Percentiles rank a stretch among this genome's conserved stretches.
Evolutionary conservation across 2,329 filamentous ascomycete species (phyloP).

Genomic region (Ramularia collo-cygni): DNA sequence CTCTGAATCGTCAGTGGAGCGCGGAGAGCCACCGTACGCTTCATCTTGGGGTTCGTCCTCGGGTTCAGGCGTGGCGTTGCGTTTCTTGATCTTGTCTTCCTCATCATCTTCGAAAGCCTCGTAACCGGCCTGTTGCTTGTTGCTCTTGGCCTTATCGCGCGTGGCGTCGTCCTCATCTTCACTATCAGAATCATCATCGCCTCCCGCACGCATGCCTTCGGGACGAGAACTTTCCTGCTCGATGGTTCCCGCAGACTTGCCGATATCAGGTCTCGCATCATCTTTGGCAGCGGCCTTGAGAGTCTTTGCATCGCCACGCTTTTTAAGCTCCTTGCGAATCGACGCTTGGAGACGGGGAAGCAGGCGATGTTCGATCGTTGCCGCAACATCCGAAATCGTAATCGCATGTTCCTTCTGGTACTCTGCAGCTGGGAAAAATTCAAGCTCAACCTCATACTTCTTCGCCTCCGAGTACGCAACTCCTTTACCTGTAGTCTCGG

Average conservation of each 20-base stretch:
- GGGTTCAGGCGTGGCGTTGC: conserved; percentile 14
- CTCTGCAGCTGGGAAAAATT: conserved; percentile 77
- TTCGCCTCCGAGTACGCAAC: conserved; percentile 65
- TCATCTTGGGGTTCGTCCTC: conserved; percentile 56
- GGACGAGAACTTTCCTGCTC: conserved; percentile 42
- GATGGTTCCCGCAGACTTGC: conserved; percentile 52
- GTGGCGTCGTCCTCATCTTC: conserved; percentile 52
- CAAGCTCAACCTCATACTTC: conserved; percentile 72
- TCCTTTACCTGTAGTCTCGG: conserved; percentile 70
- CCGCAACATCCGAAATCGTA: conserved; percentile 65
- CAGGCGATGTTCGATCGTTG: conserved; percentile 74
- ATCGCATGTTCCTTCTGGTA: conserved; percentile 85
- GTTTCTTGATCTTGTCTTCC: conserved; percentile 63
- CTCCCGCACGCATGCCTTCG: conserved; percentile 43
- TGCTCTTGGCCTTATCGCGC: conserved; percentile 64
- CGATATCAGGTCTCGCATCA: conserved; percentile 71
- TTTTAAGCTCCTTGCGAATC: conserved; percentile 70
- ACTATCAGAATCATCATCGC: conserved; percentile 66
- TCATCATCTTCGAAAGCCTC: conserved; percentile 93
- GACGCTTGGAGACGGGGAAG: conserved; percentile 63
- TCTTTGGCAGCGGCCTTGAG: conserved; percentile 48
- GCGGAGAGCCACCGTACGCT: conserved; percentile 42
- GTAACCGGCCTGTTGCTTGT: conserved; percentile 73
- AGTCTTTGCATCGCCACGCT: conserved; percentile 57
- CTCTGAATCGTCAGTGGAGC: conserved; percentile 30